Conservation (phyloP, 768 basidiomycete genomes). For the Boletus sensibilis region DNA sequence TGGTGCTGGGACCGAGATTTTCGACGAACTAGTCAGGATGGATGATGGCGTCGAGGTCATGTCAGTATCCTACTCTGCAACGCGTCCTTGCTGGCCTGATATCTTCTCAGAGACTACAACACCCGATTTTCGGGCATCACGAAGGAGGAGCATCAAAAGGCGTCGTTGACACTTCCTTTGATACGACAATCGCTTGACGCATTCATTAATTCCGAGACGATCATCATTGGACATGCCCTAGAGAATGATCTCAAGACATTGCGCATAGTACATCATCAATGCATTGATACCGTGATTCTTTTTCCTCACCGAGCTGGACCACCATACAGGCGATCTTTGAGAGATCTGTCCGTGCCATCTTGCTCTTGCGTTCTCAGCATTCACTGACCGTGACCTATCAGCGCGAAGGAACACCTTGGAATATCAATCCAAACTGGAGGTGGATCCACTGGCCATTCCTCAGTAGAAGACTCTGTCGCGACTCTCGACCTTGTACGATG, state of each 20-base stretch:
- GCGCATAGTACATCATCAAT: slow-evolving; percentile 78
- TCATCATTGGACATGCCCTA: slow-evolving; percentile 86
- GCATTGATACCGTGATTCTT: slow-evolving; percentile 84
- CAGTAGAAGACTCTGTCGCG: slow-evolving; percentile 84
- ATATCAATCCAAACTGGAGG: slow-evolving; percentile 80
- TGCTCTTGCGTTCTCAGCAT: neutral
- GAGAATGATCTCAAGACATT: slow-evolving; percentile 94
- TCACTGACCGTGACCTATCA: slow-evolving; percentile 32
- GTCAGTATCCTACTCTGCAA: slow-evolving; percentile 41
- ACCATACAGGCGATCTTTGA: slow-evolving; percentile 75
- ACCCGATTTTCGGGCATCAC: slow-evolving; percentile 88
- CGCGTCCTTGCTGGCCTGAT: neutral
- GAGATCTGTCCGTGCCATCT: slow-evolving; percentile 62
- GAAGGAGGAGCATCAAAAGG: slow-evolving; percentile 53
- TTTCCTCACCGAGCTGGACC: slow-evolving; percentile 83
- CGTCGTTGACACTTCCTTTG: slow-evolving; percentile 62
- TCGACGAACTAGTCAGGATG: slow-evolving; percentile 82
- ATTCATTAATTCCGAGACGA: slow-evolving; percentile 75
- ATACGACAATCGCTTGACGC: slow-evolving; percentile 67
- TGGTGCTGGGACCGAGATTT: slow-evolving; percentile 64
- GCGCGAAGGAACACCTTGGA: slow-evolving; percentile 79
- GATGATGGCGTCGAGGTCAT: slow-evolving; percentile 77
- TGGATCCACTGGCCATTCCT: slow-evolving; percentile 78
- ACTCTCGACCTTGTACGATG: slow-evolving; percentile 87
- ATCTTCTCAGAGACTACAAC: slow-evolving; percentile 71